A percentile compares a stretch with the other conserved stretches of the same genome.
Evolutionary conservation across 768 basidiomycete genomes (phyloP).

Genomic region (Mrakia frigida): DNA sequence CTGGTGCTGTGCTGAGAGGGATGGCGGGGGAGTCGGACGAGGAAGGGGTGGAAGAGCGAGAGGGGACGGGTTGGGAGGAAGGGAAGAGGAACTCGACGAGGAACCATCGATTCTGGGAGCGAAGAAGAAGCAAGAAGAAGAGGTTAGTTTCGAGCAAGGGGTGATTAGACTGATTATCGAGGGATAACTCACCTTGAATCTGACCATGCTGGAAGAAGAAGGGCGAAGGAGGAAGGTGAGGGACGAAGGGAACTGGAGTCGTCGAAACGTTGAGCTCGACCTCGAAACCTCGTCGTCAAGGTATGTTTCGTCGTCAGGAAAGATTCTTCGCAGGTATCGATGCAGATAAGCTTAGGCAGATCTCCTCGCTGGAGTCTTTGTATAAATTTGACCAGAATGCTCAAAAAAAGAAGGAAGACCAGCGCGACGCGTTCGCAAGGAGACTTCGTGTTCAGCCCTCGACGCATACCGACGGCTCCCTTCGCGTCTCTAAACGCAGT

Average conservation of each 20-base stretch:
- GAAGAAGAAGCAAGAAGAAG: constrained; percentile 5
- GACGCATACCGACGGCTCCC: no score
- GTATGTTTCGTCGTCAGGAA: no score
- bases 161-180: constrained; percentile 16
- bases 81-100: constrained; percentile 72
- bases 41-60: constrained; percentile 23
- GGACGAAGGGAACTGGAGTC: not conserved
- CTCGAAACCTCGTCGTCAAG: no score
- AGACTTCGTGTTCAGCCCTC: no score
- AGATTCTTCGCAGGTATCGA: no score
- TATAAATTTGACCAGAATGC: no score
- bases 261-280: not conserved
- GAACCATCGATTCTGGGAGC: constrained; percentile 74
- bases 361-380: no score
- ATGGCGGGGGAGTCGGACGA: not conserved
- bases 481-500: no score
- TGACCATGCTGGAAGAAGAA: constrained; percentile 52
- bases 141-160: not conserved
- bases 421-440: no score
- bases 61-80: constrained; percentile 31
- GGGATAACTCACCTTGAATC: constrained; percentile 55
- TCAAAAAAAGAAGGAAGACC: no score
- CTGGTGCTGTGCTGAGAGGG: not conserved
- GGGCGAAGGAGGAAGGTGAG: not conserved
- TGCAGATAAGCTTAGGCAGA: no score